Base-by-base conservation (phyloP, 2,329 filamentous ascomycete species). In the Trichoderma lentiforme region DNA sequence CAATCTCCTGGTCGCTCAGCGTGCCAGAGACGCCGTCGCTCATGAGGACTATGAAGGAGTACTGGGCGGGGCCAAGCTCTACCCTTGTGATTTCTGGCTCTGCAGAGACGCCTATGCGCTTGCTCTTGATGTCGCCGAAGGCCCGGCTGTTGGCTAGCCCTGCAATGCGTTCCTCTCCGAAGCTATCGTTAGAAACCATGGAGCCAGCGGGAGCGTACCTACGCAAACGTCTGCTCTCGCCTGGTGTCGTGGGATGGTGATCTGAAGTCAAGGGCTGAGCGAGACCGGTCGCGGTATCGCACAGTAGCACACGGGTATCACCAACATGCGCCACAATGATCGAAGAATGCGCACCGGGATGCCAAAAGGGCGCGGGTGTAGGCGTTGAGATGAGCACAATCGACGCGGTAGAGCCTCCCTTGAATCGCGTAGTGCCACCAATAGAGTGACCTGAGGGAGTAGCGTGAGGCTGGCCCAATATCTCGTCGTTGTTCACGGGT, bases 151-250 rank as follows among this genome's bases (percentile, higher is more conserved):
- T 99, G 76, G 96, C 96, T 0, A 99, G 87, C 0, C 96, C 95
- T 15, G 91, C 91, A 81, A 99, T 96, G 76, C 96, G 94, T 82
- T 98, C 95, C 83, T 99, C 96, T 78, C 96, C 96, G 80, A 99
- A 99, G 39, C 93, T 97, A 82, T 99, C 96, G 0, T 82, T 83
- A 28, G 95, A 96, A 21, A 97, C 92, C 79, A 98, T 95, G 3
- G 92, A 87, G 30, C 86, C 91, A 34, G 92, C 89, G 43, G 84
- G 83, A 1, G 94, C 93, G 79, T 95, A 98, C 63, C 95, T 91
- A 58, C 95, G 92, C 28, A 99, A 87, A 8, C 96, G 90, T 56
- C 90, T 91, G 11, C 92, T 91, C 84, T 99, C 96, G 70, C 90
- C 86, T 0, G 96, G 96, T 5, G 92, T 90, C n/a, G 91, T 93